Percentiles rank a stretch among this genome's conserved stretches.
Evolutionary conservation across 2,329 filamentous ascomycete species (phyloP).

Genomic region (Penicillium sp.): DNA sequence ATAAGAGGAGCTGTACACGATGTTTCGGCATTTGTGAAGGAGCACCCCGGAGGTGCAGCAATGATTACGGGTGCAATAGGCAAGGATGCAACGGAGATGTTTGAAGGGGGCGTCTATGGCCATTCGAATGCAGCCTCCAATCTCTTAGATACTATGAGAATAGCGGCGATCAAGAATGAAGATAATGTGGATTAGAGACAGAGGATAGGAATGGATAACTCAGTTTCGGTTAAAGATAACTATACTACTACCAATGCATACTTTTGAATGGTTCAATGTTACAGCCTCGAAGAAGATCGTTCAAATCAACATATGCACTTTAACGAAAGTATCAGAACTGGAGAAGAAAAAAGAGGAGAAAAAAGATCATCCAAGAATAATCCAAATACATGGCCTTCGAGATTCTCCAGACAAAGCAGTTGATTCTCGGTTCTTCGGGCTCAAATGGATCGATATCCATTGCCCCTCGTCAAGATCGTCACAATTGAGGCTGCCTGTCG

Average conservation of each 20-base stretch:
- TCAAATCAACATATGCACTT: too few relatives aligned
- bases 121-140: constrained; percentile 88
- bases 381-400: too few relatives aligned
- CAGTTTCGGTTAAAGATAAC: background rate
- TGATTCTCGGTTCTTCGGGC: too few relatives aligned
- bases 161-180: constrained; percentile 18
- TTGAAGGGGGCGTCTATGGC: constrained; percentile 84
- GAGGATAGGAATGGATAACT: background rate
- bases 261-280: background rate
- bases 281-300: too few relatives aligned
- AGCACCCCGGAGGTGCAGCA: constrained; percentile 81
- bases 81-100: constrained; percentile 84
- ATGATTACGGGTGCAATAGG: constrained; percentile 78
- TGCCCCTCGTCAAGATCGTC: too few relatives aligned
- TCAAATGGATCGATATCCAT: too few relatives aligned
- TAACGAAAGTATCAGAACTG: too few relatives aligned
- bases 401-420: too few relatives aligned
- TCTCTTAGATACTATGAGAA: constrained; percentile 75
- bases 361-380: too few relatives aligned
- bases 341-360: too few relatives aligned
- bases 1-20: constrained; percentile 84
- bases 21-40: constrained; percentile 77
- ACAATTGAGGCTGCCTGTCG: background rate
- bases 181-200: background rate
- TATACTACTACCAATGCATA: background rate